A percentile compares a stretch with the other conserved stretches of the same genome.
These are phyloP conservation scores for Huntiella decipiens DNA, from an alignment of 2,329 filamentous ascomycete species.

Conservation along the genomic window DNA sequence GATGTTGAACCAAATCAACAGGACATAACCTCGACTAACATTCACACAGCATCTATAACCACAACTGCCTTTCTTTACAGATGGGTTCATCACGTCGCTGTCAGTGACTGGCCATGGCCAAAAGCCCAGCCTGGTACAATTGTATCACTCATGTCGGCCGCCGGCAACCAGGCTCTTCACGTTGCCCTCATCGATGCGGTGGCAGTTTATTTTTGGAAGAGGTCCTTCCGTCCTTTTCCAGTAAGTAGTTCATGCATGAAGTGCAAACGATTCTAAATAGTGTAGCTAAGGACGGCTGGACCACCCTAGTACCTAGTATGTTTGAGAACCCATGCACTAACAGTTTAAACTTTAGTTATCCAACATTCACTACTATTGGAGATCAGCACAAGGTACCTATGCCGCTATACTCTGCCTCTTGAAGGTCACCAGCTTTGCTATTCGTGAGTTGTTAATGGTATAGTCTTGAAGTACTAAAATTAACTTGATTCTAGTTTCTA, in stretches of 20 bases:
- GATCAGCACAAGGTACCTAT: slow-evolving; percentile 6
- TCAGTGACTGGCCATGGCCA: slow-evolving; percentile 9
- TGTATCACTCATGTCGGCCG: slow-evolving; percentile 8
- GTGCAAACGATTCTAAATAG: not conserved
- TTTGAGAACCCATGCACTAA: not conserved
- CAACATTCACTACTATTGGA: slow-evolving; percentile 11
- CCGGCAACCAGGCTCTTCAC: slow-evolving; percentile 6
- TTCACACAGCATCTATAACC: slow-evolving; percentile 4
- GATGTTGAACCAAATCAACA: no score
- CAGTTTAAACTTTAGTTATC: slow-evolving; percentile 3
- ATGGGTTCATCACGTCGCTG: slow-evolving; percentile 7
- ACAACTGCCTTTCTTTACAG: slow-evolving; percentile 8
- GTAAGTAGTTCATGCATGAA: slow-evolving; percentile 1
- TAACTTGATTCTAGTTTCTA: slow-evolving; percentile 5
- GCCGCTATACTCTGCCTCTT: slow-evolving; percentile 3
- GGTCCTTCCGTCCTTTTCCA: slow-evolving; percentile 7
- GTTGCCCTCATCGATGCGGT: slow-evolving; percentile 9
- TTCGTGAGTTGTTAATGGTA: slow-evolving; percentile 3
- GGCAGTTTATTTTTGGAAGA: slow-evolving; percentile 11
- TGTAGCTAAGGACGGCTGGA: not conserved
- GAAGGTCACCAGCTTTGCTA: slow-evolving; percentile 9
- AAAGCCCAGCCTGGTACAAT: slow-evolving; percentile 10
- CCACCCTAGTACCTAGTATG: no score
- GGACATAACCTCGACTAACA: not conserved
- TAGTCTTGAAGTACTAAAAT: not conserved